A percentile compares a stretch with the other conserved stretches of the same genome.
phyloP scores from a whole-genome alignment of 2,329 filamentous ascomycete species.

The Ilyonectria mors-panacis region DNA sequence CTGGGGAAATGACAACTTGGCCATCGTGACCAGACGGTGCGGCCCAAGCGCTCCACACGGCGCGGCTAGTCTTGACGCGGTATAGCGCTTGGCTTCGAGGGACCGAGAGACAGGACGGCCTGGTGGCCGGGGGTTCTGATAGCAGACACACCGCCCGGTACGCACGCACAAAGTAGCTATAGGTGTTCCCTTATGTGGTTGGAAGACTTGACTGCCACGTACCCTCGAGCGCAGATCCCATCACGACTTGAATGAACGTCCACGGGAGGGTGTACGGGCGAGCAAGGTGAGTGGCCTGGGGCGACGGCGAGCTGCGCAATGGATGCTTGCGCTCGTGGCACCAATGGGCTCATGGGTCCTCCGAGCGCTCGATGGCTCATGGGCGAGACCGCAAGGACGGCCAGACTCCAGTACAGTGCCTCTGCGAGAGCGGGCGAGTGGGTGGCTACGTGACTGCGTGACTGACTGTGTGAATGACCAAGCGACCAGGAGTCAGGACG shows the following conservation, averaged over 20 bases:
- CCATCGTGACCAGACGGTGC: constrained; percentile 47
- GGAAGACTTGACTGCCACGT: constrained; percentile 36
- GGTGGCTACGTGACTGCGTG: constrained; percentile 10
- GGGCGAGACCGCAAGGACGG: constrained; percentile 28
- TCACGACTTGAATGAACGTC: constrained; percentile 33
- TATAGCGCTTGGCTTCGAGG: constrained; percentile 18
- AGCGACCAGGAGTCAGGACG: constrained; percentile 4
- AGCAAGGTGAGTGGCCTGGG: constrained; percentile 41
- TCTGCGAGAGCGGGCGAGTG: constrained; percentile 13
- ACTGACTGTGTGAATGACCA: constrained; percentile 9
- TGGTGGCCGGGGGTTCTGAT: constrained; percentile 40
- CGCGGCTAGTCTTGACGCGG: constrained; percentile 9
- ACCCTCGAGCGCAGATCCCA: constrained; percentile 43
- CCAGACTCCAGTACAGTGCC: constrained; percentile 6
- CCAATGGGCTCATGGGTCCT: constrained; percentile 41
- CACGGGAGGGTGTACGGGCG: constrained; percentile 43
- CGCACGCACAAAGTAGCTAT: constrained; percentile 37
- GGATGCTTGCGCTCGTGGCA: constrained; percentile 44
- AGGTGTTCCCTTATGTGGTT: constrained; percentile 4
- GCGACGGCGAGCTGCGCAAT: constrained; percentile 22
- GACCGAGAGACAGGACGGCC: constrained; percentile 22
- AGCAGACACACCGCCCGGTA: constrained; percentile 45
- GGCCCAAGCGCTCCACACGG: constrained; percentile 27
- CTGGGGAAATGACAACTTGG: constrained; percentile 46
- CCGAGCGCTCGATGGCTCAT: constrained; percentile 5